Conservation (phyloP, 2,329 filamentous ascomycete genomes). For the Juglanconis sp. region DNA sequence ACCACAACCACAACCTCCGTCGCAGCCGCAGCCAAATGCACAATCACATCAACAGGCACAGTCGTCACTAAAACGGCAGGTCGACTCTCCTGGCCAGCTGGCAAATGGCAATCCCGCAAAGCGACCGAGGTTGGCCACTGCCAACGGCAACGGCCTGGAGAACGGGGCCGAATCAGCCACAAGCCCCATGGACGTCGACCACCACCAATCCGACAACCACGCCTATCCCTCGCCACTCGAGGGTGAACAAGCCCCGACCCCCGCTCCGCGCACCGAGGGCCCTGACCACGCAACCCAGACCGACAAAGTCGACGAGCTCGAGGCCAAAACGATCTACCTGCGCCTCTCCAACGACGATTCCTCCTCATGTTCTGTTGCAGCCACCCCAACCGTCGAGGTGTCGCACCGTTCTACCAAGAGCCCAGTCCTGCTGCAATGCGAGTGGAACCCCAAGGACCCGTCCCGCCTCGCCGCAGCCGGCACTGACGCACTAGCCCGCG, state of each 20-base stretch:
- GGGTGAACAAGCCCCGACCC: slow-evolving; percentile 52
- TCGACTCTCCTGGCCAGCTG: slow-evolving; percentile 43
- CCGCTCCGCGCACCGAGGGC: slow-evolving; percentile 55
- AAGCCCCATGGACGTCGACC: slow-evolving; percentile 60
- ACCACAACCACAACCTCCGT: not conserved
- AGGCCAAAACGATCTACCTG: slow-evolving; percentile 58
- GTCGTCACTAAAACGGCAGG: slow-evolving; percentile 49
- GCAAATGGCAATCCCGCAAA: slow-evolving; percentile 57
- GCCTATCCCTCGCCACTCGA: slow-evolving; percentile 65
- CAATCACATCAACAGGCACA: slow-evolving; percentile 23
- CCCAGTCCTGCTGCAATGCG: slow-evolving; percentile 64
- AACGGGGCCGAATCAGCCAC: slow-evolving; percentile 50
- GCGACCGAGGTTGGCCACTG: slow-evolving; percentile 59
- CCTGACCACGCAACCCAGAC: slow-evolving; percentile 63
- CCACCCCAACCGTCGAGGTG: slow-evolving; percentile 33
- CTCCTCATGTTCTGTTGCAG: slow-evolving; percentile 31
- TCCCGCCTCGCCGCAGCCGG: slow-evolving; percentile 65
- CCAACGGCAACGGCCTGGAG: slow-evolving; percentile 41
- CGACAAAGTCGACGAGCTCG: slow-evolving; percentile 61
- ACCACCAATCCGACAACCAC: slow-evolving; percentile 47
- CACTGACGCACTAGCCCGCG: slow-evolving; percentile 66
- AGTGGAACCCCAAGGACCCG: slow-evolving; percentile 65
- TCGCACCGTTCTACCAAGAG: slow-evolving; percentile 42
- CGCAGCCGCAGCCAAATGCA: slow-evolving; percentile 22
- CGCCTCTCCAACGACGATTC: slow-evolving; percentile 46